phyloP scores from a whole-genome alignment of 352 stramenopile species.

The Globisporangium abappressorium region DNA sequence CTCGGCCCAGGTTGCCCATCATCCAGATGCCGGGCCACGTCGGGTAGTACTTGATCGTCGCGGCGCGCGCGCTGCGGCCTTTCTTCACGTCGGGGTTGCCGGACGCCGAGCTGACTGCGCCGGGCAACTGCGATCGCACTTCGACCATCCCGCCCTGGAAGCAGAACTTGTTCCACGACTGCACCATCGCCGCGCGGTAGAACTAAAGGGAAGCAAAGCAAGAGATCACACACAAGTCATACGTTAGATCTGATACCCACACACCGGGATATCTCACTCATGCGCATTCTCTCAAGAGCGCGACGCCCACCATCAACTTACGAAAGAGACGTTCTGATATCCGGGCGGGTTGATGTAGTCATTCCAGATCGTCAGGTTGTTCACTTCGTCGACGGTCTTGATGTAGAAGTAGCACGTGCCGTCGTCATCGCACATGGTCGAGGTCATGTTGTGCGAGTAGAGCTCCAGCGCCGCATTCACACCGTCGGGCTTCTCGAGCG shows the following conservation, averaged over 20 bases:
- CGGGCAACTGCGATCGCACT: conserved; percentile 89
- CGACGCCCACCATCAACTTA: no score
- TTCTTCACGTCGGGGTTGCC: no score
- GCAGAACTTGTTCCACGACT: conserved; percentile 95
- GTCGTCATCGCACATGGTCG: conserved; percentile 34
- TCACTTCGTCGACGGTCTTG: conserved; percentile 46
- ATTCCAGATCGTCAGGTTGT: conserved; percentile 64
- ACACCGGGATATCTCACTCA: no score
- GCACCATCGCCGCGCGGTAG: conserved; percentile 77
- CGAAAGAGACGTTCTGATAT: no score
- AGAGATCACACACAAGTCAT: no score
- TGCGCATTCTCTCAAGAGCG: no score
- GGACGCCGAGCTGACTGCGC: conserved; percentile 21
- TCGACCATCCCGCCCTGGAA: conserved; percentile 93
- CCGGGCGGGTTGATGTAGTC: conserved; percentile 26
- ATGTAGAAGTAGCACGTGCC: conserved; percentile 57
- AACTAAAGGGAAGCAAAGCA: background rate
- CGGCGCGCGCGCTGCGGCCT: no score
- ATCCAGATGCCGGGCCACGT: no score
- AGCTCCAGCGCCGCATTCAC: conserved; percentile 59
- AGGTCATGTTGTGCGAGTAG: conserved; percentile 66
- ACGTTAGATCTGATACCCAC: no score
- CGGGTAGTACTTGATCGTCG: no score
- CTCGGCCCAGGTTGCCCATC: no score
- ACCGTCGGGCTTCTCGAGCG: conserved; percentile 31